Evolutionary conservation across 2,329 filamentous ascomycete genomes (phyloP).

Genomic region (Hirsutella minnesotensis): DNA sequence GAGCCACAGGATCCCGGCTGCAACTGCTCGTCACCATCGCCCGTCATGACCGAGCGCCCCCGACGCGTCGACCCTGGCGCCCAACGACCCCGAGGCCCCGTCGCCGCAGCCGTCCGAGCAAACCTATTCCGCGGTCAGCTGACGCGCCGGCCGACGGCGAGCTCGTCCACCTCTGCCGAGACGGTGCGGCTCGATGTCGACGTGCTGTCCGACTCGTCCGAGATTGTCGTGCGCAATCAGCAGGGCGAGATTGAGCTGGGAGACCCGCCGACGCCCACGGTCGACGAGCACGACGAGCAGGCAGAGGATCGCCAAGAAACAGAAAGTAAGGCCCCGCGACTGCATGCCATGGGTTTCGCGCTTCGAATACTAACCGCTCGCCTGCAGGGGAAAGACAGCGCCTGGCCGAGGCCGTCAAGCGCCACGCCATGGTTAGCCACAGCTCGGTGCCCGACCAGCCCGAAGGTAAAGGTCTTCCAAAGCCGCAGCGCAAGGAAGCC

Average conservation of each 20-base stretch:
- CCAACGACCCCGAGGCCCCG: constrained; percentile 3
- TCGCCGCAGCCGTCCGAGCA: constrained; percentile 4
- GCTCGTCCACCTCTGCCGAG: constrained; percentile 27
- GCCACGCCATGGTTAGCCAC: constrained; percentile 45
- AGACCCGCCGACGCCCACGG: constrained; percentile 39
- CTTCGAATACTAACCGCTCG: not conserved
- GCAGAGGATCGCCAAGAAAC: constrained; percentile 46
- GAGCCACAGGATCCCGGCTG: no score
- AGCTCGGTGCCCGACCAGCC: constrained; percentile 47
- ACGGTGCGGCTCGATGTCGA: constrained; percentile 37
- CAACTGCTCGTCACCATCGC: no score
- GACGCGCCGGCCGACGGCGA: constrained; percentile 41
- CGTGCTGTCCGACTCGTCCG: constrained; percentile 30
- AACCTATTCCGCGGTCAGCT: constrained; percentile 51
- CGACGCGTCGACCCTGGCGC: constrained; percentile 1
- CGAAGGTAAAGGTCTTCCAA: constrained; percentile 40
- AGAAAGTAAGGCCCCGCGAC: constrained; percentile 28
- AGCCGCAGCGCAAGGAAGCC: not conserved
- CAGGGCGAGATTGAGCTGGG: constrained; percentile 52
- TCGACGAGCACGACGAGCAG: constrained; percentile 43
- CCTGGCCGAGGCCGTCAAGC: constrained; percentile 48
- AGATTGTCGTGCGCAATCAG: constrained; percentile 51
- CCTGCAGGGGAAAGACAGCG: constrained; percentile 44
- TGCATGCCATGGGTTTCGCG: not conserved
- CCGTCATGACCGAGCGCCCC: constrained; percentile 2